Evolutionary conservation across 306 rosid genomes (phyloP), one percentile per base, ranked within the genome.

Genomic region (Quillaja saponaria): DNA sequence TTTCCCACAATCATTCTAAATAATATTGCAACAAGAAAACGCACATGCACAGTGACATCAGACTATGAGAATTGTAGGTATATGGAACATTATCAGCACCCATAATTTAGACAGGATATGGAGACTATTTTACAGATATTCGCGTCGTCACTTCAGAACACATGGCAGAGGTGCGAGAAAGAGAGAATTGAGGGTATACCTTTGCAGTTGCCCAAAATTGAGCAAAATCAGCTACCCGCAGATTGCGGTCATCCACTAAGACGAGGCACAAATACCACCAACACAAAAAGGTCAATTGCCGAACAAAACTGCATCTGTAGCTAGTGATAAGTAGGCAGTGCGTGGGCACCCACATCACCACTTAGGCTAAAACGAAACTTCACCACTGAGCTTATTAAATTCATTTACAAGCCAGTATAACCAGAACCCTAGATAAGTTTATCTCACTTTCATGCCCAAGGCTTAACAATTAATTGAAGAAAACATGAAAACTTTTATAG

Each of bases 211-310:
- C 96, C 99, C 99, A 92, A 92, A 92, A 92, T 82, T 92, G 99
- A 89, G 96, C 94, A 92, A 92, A 92, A 82, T 89, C 99, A 80
- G 96, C 99, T 86, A 89, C 92, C 99, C 96, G 99, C 99, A 88
- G 99, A 92, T 89, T 92, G 99, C 99, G 99, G 96, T 92, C 99
- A 92, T 92, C 99, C 99, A 92, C 99, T 92, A 86, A 92, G 96
- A 86, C 87, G 89, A 92, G 76, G 96, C 86, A 86, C 91, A 89
- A 76, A 88, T 89, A 89, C 89, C 99, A 92, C 84, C 96, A 85
- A 85, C 94, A 88, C 90, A 89, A 92, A 92, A 88, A 79, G 88
- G 84, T 92, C 96, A 92, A 89, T 92, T 75, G 86, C 90, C 95
- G 78, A 80, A 81, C 82, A 83, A 85, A 82, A 92, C 99, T 92